phyloP scores from a whole-genome alignment of 2,329 filamentous ascomycete genomes.

The Claviceps africana region DNA sequence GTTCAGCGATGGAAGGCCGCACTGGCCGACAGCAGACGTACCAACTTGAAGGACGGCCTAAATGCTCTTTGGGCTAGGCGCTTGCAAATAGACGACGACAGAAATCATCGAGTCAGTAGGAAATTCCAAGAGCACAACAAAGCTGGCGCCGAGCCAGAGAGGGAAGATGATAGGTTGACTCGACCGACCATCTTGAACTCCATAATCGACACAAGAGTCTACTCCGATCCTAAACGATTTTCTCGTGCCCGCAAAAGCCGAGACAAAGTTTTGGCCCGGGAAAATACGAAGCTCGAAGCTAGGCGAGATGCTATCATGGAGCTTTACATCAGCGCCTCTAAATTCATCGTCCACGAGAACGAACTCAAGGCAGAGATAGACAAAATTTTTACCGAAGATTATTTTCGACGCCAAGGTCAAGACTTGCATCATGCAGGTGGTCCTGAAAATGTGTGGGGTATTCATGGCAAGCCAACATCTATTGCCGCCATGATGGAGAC shows the following conservation, averaged over 20 bases:
- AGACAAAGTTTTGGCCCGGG: conserved; percentile 28
- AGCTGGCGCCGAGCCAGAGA: conserved; percentile 48
- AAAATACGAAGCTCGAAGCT: conserved; percentile 35
- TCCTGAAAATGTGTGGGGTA: conserved; percentile 39
- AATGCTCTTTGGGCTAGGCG: conserved; percentile 56
- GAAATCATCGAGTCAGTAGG: conserved; percentile 24
- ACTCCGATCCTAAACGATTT: conserved; percentile 50
- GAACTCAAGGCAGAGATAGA: conserved; percentile 66
- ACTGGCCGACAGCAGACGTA: conserved; percentile 58
- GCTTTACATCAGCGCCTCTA: conserved; percentile 75
- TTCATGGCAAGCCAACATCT: conserved; percentile 30
- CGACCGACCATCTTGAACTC: conserved; percentile 47
- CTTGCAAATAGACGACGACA: conserved; percentile 23
- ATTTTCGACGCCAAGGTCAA: conserved; percentile 28
- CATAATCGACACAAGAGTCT: conserved; percentile 32
- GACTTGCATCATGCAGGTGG: conserved; percentile 17
- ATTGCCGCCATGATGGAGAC: conserved; percentile 30
- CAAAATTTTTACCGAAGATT: conserved; percentile 55
- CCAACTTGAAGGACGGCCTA: conserved; percentile 60
- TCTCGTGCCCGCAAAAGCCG: conserved; percentile 33
- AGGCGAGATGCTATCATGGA: conserved; percentile 64
- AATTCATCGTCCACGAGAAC: conserved; percentile 72
- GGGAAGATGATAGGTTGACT: conserved; percentile 65
- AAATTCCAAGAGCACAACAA: conserved; percentile 33
- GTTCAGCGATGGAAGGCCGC: conserved; percentile 50